phyloP scores from a whole-genome alignment of 148 eudicot genomes.

The Diospyros kaki region DNA sequence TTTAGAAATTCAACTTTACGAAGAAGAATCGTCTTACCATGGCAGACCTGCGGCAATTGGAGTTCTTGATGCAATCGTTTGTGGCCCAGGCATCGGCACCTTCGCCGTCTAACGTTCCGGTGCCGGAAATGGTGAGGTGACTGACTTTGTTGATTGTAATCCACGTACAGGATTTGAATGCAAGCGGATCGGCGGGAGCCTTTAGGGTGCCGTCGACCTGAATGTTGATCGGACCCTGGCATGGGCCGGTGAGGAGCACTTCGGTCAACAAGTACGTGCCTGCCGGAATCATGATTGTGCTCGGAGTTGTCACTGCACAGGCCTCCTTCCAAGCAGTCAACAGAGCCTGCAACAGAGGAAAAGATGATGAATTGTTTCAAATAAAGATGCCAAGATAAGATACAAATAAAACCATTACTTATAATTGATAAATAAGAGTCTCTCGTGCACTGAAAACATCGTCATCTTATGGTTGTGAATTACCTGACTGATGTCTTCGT shows the following conservation, averaged over 20 bases:
- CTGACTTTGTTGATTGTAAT: neutral
- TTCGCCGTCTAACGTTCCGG: slow-evolving; percentile 15
- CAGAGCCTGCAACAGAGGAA: slow-evolving; percentile 21
- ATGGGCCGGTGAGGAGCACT: slow-evolving; percentile 37
- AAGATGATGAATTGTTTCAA: too few relatives aligned
- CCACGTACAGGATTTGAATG: neutral
- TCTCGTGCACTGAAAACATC: too few relatives aligned
- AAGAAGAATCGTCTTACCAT: too few relatives aligned
- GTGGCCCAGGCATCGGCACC: neutral
- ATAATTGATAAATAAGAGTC: too few relatives aligned
- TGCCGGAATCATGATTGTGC: slow-evolving; percentile 39
- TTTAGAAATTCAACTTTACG: too few relatives aligned
- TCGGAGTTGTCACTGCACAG: slow-evolving; percentile 32
- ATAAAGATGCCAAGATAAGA: too few relatives aligned
- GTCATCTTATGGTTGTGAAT: too few relatives aligned
- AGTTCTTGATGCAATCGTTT: slow-evolving; percentile 9
- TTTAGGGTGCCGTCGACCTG: slow-evolving; percentile 42
- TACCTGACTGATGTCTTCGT: too few relatives aligned
- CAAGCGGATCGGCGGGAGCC: slow-evolving; percentile 28
- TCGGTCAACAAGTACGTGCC: slow-evolving; percentile 28
- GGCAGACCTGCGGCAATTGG: neutral
- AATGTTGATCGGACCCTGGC: slow-evolving; percentile 36
- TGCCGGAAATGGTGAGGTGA: slow-evolving; percentile 3
- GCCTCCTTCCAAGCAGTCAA: slow-evolving; percentile 53
- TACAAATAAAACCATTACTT: too few relatives aligned